Evolutionary conservation across 2,329 filamentous ascomycete species (phyloP).

Genomic region (Didymella arachidicola): DNA sequence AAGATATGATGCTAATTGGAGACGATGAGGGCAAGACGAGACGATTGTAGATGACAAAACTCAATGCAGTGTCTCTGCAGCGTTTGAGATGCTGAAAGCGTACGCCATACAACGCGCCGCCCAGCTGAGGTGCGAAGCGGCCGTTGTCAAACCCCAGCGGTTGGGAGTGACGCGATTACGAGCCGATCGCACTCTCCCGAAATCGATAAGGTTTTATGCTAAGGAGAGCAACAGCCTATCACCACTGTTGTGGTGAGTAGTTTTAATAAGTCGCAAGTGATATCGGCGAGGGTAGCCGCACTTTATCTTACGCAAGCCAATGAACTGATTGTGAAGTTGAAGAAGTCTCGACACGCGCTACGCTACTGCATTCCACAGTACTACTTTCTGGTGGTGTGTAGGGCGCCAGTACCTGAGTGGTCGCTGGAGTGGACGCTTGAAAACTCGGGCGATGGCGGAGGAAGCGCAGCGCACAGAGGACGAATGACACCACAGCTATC

Average conservation of each 20-base stretch:
- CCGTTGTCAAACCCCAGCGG: constrained; percentile 19
- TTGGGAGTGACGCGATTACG: constrained; percentile 17
- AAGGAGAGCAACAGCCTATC: constrained; percentile 14
- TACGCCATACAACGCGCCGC: constrained; percentile 6
- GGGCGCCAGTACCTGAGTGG: constrained; percentile 13
- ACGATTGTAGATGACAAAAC: not conserved
- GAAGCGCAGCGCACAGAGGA: constrained; percentile 10
- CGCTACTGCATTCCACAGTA: constrained; percentile 5
- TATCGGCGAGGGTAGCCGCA: constrained; percentile 13
- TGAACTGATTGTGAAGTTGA: constrained; percentile 7
- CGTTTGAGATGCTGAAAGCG: constrained; percentile 1
- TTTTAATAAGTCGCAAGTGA: constrained; percentile 15
- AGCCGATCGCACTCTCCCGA: constrained; percentile 21
- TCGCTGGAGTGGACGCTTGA: constrained; percentile 7
- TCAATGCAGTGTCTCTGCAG: not conserved
- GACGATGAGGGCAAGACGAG: not conserved
- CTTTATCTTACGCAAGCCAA: constrained; percentile 10
- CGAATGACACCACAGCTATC: constrained; percentile 17
- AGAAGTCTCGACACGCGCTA: constrained; percentile 13
- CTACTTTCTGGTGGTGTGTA: constrained; percentile 11
- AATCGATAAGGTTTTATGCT: constrained; percentile 16
- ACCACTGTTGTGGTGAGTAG: constrained; percentile 5
- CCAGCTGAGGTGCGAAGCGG: constrained; percentile 17
- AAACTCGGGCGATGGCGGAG: constrained; percentile 13
- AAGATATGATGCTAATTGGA: not conserved